phyloP scores from a whole-genome alignment of 805 yeast genomes.

The Lachancea fermentati region DNA sequence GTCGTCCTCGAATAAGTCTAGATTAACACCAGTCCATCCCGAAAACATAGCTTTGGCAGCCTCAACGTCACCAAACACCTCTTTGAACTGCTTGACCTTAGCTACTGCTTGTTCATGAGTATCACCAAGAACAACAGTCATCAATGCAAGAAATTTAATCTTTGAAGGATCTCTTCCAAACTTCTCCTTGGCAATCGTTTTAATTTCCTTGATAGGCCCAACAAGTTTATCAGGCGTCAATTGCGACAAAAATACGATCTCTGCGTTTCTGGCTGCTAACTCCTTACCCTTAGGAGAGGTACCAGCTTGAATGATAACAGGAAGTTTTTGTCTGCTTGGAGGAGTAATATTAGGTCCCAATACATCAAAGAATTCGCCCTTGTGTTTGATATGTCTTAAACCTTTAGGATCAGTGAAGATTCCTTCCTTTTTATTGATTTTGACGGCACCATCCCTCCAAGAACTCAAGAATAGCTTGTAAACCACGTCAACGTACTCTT shows the following conservation, averaged over 20 bases:
- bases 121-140: constrained; percentile 34
- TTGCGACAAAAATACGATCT: constrained; percentile 34
- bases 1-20: constrained; percentile 32
- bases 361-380: constrained; percentile 35
- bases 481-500: constrained; percentile 35
- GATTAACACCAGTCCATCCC: constrained; percentile 40
- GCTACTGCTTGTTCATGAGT: constrained; percentile 37
- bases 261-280: constrained; percentile 39
- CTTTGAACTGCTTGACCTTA: constrained; percentile 26
- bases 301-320: constrained; percentile 39
- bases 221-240: constrained; percentile 28
- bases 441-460: constrained; percentile 36
- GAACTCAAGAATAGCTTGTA: constrained; percentile 35
- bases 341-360: constrained; percentile 36
- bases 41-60: constrained; percentile 39
- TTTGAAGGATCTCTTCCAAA: constrained; percentile 32
- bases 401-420: constrained; percentile 32
- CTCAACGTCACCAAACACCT: constrained; percentile 34
- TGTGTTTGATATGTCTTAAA: constrained; percentile 34
- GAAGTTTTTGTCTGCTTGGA: constrained; percentile 38
- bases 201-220: constrained; percentile 30
- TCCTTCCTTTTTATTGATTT: constrained; percentile 17
- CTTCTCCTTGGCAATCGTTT: constrained; percentile 26
- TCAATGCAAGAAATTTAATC: constrained; percentile 33
- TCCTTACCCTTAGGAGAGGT: constrained; percentile 34